Evolutionary conservation across 73 alveolate species (phyloP), one percentile per base, ranked within the genome.

Genomic region (Blepharisma japonicum): DNA sequence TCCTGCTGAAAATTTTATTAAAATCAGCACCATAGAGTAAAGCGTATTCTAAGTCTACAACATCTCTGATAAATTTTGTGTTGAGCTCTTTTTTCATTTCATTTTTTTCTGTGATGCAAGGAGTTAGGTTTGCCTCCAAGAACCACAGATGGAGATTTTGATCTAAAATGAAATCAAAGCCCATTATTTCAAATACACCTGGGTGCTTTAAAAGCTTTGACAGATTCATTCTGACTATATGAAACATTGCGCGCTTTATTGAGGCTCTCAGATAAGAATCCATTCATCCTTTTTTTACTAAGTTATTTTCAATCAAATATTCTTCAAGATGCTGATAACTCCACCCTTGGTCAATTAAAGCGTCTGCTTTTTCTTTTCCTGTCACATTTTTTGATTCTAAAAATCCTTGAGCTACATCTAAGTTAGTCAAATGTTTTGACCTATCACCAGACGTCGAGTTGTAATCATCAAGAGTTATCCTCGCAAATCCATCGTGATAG

Each of bases 121-220:
- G 77, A 9, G 77, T 25, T 21, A 25, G 3, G 21, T 61, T 61
- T 61, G 77, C 77, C 4, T 61, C 77, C 14, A 61, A 11, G 21
- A 25, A 61, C 77, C 77, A 61, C 38, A 61, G 50, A 61, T 61
- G 77, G 0, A 61, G 77, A 21, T 61, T 61, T 61, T 61, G 39
- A 61, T 61, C 77, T 21, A 61, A 21, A 1, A 61, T 61, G 21
- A 61, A 61, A 4, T 61, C 77, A 20, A 61, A 11, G 53, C 77
- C 77, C 14, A 61, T 9, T 27, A 61, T 21, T 61, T 61, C 77
- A 61, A 61, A 61, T 2, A 61, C 77, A 1, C 77, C 77, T 25
- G 77, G 77, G 21, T 61, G 77, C 21, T 61, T 61, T 38, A 61
- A 53, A 11, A 53, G n/a, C n/a, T 14, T 11, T 20, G 27, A 11